Percentiles rank a stretch among this genome's conserved stretches.
These are phyloP conservation scores for Alloascoidea africana DNA, from an alignment of 805 yeast species.

Conservation along the genomic window DNA sequence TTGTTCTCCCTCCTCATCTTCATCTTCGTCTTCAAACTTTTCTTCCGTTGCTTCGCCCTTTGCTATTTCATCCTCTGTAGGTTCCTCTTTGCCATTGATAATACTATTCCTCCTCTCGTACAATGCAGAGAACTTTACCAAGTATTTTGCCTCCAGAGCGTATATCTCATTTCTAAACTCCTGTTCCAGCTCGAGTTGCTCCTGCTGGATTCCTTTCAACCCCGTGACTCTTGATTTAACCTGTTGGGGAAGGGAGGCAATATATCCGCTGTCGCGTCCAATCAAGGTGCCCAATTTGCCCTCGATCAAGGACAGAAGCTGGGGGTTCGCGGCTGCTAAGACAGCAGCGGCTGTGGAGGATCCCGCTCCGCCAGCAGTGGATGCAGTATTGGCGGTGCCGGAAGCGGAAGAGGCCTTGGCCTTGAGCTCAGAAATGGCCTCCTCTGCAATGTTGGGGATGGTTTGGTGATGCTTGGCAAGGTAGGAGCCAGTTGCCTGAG, in stretches of 20 bases:
- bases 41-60: constrained; percentile 62
- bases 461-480: constrained; percentile 35
- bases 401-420: too few species aligned
- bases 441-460: constrained; percentile 52
- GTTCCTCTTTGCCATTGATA: constrained; percentile 60
- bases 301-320: constrained; percentile 73
- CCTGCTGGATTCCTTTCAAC: constrained; percentile 65
- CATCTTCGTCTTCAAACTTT: constrained; percentile 30
- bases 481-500: constrained; percentile 65
- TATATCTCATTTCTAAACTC: constrained; percentile 83
- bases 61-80: constrained; percentile 62
- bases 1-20: constrained; percentile 25
- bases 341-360: constrained; percentile 17
- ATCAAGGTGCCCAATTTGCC: constrained; percentile 75
- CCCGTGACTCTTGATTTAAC: constrained; percentile 72
- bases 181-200: constrained; percentile 72
- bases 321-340: constrained; percentile 73
- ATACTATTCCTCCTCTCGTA: constrained; percentile 60
- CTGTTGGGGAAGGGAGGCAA: constrained; percentile 53
- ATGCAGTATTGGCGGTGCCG: constrained; percentile 28
- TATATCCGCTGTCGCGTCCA: constrained; percentile 80
- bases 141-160: constrained; percentile 71
- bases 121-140: constrained; percentile 58
- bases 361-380: constrained; percentile 66
- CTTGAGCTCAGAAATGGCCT: constrained; percentile 43